A percentile compares a stretch with the other conserved stretches of the same genome.
phyloP scores from a whole-genome alignment of 2,329 filamentous ascomycete species.

The Colletotrichum neosansevieriae region DNA sequence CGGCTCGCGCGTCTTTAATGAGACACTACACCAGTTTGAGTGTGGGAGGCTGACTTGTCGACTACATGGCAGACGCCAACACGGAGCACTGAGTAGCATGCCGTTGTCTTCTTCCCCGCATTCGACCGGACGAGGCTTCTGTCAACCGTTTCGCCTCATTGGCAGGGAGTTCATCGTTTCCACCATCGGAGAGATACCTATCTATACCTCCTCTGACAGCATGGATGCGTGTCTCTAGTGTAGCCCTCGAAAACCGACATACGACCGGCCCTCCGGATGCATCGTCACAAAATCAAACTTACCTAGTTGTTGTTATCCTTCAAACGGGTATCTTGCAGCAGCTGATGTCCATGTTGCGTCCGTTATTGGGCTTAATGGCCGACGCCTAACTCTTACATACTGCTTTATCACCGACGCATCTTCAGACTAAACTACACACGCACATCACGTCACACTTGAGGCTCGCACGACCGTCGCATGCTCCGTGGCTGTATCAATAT shows the following conservation, averaged over 20 bases:
- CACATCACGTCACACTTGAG: slow-evolving; percentile 14
- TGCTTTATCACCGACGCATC: slow-evolving; percentile 12
- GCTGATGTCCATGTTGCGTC: slow-evolving; percentile 2
- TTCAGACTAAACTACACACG: slow-evolving; percentile 5
- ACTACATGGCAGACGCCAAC: slow-evolving; percentile 9
- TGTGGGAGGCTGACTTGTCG: slow-evolving; percentile 20
- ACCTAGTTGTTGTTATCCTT: slow-evolving; percentile 12
- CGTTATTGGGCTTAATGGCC: slow-evolving; percentile 13
- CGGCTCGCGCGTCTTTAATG: slow-evolving; percentile 2
- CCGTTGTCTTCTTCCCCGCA: slow-evolving; percentile 12
- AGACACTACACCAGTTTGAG: slow-evolving; percentile 15
- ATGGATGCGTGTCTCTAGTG: slow-evolving; percentile 4
- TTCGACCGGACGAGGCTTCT: slow-evolving; percentile 7
- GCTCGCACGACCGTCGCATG: slow-evolving; percentile 13
- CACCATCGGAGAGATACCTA: slow-evolving; percentile 11
- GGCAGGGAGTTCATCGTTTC: background rate
- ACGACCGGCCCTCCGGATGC: slow-evolving; percentile 9
- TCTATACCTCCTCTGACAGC: slow-evolving; percentile 11
- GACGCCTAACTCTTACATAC: background rate
- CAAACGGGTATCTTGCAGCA: slow-evolving; percentile 1
- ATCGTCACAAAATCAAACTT: background rate
- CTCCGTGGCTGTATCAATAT: slow-evolving; percentile 10
- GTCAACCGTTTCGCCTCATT: slow-evolving; percentile 18
- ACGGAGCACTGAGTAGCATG: slow-evolving; percentile 6
- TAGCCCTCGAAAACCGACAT: slow-evolving; percentile 24